These are phyloP conservation scores for Porpolomopsis calyptriformis DNA, from an alignment of 768 basidiomycete genomes.

Conservation along the genomic window DNA sequence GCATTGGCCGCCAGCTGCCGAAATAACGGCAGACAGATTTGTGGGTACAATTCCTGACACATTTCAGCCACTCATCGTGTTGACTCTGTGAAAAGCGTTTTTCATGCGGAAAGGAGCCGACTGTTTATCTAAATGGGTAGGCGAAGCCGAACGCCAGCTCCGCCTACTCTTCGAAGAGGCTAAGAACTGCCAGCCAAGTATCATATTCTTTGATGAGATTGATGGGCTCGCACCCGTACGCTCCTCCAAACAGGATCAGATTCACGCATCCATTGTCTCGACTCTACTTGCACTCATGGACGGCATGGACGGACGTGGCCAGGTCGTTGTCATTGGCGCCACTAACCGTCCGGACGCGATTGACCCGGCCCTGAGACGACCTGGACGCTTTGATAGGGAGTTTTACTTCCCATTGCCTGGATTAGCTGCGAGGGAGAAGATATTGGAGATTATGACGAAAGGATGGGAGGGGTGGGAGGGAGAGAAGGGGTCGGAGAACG, in stretches of 20 bases:
- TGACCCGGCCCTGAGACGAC: conserved; percentile 87
- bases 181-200: conserved; percentile 80
- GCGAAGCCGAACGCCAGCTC: conserved; percentile 94
- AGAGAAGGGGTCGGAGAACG: conserved; percentile 14
- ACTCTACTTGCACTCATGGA: conserved; percentile 97
- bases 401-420: conserved; percentile 94
- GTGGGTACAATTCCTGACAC: conserved; percentile 36
- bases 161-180: conserved; percentile 95
- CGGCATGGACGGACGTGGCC: conserved; percentile 97
- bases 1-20: conserved; percentile 90
- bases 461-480: conserved; percentile 80
- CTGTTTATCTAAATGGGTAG: conserved; percentile 97
- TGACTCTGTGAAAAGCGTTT: conserved; percentile 51
- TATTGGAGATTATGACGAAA: conserved; percentile 80
- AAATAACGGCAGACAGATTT: conserved; percentile 76
- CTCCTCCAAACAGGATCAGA: conserved; percentile 98
- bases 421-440: conserved; percentile 75
- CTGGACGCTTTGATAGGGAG: conserved; percentile 93
- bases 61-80: not conserved
- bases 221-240: conserved; percentile 97
- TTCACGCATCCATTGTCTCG: conserved; percentile 94
- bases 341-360: conserved; percentile 98
- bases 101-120: conserved; percentile 99
- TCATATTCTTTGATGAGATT: conserved; percentile 99
- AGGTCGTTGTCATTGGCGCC: conserved; percentile 95